These are phyloP conservation scores for Rosellinia necatrix DNA, from an alignment of 2,329 filamentous ascomycete species.

Conservation along the genomic window DNA sequence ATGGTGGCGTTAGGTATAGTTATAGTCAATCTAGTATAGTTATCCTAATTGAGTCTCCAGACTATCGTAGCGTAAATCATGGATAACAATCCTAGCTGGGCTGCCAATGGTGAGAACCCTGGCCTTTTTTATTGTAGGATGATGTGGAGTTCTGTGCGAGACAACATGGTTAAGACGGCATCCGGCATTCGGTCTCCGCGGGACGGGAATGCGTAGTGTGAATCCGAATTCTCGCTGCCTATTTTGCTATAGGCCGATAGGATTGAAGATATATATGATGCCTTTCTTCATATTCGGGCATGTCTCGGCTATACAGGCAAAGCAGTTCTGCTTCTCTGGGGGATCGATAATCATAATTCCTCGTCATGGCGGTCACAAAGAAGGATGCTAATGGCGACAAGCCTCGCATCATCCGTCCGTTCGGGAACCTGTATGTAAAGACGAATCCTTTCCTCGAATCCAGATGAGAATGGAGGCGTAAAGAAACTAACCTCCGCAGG, in stretches of 20 bases:
- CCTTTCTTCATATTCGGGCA: no score
- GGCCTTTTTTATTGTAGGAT: neutral
- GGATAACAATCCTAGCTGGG: neutral
- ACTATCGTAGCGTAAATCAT: no score
- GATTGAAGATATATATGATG: no score
- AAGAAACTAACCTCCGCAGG: conserved; percentile 6
- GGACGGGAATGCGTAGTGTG: neutral
- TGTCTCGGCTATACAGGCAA: no score
- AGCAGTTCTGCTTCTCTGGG: neutral
- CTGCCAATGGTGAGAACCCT: neutral
- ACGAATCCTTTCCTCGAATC: accelerated
- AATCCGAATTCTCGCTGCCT: conserved; percentile 9
- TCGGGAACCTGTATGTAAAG: conserved; percentile 21
- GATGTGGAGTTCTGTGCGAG: neutral
- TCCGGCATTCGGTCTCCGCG: conserved; percentile 16
- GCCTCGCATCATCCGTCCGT: conserved; percentile 13
- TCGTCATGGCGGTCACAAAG: conserved; percentile 1
- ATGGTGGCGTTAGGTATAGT: no score
- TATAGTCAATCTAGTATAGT: no score
- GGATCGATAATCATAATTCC: neutral
- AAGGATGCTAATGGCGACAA: neutral
- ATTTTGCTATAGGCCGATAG: neutral
- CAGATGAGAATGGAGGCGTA: no score
- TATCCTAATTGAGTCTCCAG: no score
- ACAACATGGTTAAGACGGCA: neutral